Conservation (phyloP, 2,329 filamentous ascomycete genomes). For the Talaromyces sp. region DNA sequence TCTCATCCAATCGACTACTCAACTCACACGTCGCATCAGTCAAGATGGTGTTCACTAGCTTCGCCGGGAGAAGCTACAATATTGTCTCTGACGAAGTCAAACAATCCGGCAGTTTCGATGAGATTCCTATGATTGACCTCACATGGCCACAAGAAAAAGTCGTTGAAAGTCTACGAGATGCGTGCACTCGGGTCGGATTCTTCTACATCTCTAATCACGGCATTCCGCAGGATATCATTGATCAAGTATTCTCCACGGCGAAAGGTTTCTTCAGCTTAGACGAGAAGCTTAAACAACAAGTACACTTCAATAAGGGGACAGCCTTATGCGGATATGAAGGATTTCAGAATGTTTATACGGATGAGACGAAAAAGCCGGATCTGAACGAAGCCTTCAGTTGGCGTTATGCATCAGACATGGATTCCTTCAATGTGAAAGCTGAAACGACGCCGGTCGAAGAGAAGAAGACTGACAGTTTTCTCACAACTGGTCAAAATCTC, state of each 20-base stretch:
- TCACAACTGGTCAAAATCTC: conserved; percentile 13
- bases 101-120: conserved; percentile 20
- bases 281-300: conserved; percentile 15
- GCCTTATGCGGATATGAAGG: conserved; percentile 14
- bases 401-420: conserved; percentile 15
- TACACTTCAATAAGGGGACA: conserved; percentile 6
- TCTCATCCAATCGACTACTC: neutral
- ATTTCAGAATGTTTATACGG: conserved; percentile 8
- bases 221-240: conserved; percentile 12
- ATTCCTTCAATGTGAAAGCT: neutral
- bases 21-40: neutral
- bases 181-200: conserved; percentile 43
- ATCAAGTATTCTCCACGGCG: conserved; percentile 21
- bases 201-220: conserved; percentile 37
- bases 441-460: neutral
- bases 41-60: conserved; percentile 13
- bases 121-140: conserved; percentile 45
- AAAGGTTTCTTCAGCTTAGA: conserved; percentile 30
- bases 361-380: conserved; percentile 13
- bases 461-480: neutral
- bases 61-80: conserved; percentile 12
- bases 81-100: conserved; percentile 12
- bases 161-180: conserved; percentile 35
- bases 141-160: conserved; percentile 40
- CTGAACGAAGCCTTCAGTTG: conserved; percentile 20